phyloP scores from a whole-genome alignment of 225 moss, liverwort and hornwort species.

The Physcomitrium patens region DNA sequence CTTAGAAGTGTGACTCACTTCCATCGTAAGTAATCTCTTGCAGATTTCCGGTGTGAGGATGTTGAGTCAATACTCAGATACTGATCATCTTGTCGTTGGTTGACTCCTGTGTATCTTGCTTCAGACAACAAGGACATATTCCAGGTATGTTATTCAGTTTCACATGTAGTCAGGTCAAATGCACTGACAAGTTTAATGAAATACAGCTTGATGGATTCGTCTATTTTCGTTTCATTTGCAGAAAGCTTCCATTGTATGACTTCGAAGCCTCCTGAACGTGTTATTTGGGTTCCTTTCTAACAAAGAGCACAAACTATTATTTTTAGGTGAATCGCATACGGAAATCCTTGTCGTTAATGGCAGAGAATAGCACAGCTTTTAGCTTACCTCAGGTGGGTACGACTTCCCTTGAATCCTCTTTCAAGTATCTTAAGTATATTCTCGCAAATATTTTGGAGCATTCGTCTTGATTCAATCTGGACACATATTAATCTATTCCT shows the following conservation, averaged over 20 bases:
- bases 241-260: background rate
- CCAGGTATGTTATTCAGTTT: conserved; percentile 35
- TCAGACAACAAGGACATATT: conserved; percentile 59
- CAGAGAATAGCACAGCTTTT: conserved; percentile 61
- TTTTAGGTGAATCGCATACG: conserved; percentile 63
- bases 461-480: background rate
- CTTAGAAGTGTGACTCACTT: too few relatives aligned
- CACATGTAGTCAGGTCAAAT: background rate
- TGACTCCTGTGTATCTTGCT: background rate
- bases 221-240: conserved; percentile 6
- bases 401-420: background rate
- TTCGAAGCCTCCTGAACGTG: background rate
- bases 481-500: too few relatives aligned
- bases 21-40: background rate
- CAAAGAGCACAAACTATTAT: conserved; percentile 1
- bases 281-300: conserved; percentile 8
- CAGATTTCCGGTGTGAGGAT: background rate
- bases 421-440: background rate
- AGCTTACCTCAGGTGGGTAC: conserved; percentile 55
- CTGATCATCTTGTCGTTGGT: conserved; percentile 10
- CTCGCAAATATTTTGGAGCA: background rate
- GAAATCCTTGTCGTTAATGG: conserved; percentile 54
- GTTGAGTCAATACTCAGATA: background rate
- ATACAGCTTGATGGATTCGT: conserved; percentile 13
- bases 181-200: background rate